Base-by-base conservation (phyloP, 2,329 filamentous ascomycete species). In the Ophiostoma tasmaniense region DNA sequence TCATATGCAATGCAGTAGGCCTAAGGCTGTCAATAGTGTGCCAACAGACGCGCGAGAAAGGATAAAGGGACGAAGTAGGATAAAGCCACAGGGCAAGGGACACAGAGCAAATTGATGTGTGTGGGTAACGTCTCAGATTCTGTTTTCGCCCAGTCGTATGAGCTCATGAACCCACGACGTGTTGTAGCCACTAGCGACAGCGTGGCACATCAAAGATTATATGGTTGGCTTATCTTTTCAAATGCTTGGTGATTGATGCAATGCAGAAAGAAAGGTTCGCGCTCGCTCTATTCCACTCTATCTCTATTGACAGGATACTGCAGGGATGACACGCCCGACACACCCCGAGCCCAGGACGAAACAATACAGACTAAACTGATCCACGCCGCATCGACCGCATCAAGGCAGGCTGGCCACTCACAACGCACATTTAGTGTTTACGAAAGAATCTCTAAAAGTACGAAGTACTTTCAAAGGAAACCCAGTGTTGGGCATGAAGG, bases 111-210 rank as follows among this genome's bases (percentile, higher is more conserved):
- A 25, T 4, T 25, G 17, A 55, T 55, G 64, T 42, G 35, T 28
- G 33, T 28, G 35, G 64, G 35, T 28, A 42, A 42, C 33, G 20
- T 14, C 35, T 50, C 45, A 55, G 50, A 55, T 55, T 10, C 50
- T 13, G 17, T 55, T 10, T 20, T 28, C 22, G 22, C 14, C 68
- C 68, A 69, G 64, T 69, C 5, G 68, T 67, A 69, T 69, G 65
- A 69, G 65, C 68, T 69, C 68, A 69, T 69, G 68, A 67, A 67
- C 55, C 37, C 65, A 69, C 68, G 68, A 33, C 55, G 4, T 61
- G 55, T 25, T 25, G n/a, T 10, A 55, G 22, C 22, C 50, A 55
- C n/a, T 25, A 50, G 45, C 45, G n/a, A 14, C 50, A 11, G 2
- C n/a, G 11, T 39, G 37, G 37, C 37, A 14, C 37, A 39, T 13